A percentile compares a stretch with the other conserved stretches of the same genome.
phyloP scores from a whole-genome alignment of 2,329 filamentous ascomycete genomes.

The Paraconiothyrium sp. region DNA sequence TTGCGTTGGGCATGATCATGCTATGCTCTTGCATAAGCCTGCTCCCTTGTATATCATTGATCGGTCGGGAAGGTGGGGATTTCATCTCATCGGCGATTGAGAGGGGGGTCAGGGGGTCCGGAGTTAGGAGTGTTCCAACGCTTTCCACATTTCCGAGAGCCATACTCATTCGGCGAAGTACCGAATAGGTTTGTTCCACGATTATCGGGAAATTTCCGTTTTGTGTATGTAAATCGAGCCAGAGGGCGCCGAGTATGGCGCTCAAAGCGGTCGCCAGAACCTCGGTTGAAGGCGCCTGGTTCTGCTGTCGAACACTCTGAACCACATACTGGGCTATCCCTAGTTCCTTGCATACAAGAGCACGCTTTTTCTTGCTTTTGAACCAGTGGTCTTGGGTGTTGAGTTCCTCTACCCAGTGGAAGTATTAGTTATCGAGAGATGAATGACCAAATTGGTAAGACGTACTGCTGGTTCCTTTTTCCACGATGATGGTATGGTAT shows the following conservation, averaged over 20 bases:
- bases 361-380: conserved; percentile 15
- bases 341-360: conserved; percentile 9
- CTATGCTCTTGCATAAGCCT: too few relatives aligned
- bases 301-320: conserved; percentile 18
- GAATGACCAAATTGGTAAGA: neutral
- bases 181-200: neutral
- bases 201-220: neutral
- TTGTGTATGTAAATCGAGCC: conserved; percentile 21
- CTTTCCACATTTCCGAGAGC: neutral
- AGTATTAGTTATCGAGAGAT: neutral
- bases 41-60: too few relatives aligned
- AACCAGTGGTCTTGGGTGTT: conserved; percentile 17
- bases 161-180: neutral
- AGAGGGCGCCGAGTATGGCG: conserved; percentile 20
- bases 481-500: conserved; percentile 1
- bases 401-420: conserved; percentile 7
- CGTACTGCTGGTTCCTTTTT: conserved; percentile 7
- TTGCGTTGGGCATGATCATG: too few relatives aligned
- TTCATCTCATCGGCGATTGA: neutral
- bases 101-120: neutral
- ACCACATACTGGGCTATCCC: conserved; percentile 16
- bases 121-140: neutral
- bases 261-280: conserved; percentile 17
- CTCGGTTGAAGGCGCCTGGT: conserved; percentile 13
- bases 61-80: neutral